Evolutionary conservation across 225 moss, liverwort and hornwort species (phyloP), one percentile per base, ranked within the genome.

Genomic region (Marchantia polymorpha): DNA sequence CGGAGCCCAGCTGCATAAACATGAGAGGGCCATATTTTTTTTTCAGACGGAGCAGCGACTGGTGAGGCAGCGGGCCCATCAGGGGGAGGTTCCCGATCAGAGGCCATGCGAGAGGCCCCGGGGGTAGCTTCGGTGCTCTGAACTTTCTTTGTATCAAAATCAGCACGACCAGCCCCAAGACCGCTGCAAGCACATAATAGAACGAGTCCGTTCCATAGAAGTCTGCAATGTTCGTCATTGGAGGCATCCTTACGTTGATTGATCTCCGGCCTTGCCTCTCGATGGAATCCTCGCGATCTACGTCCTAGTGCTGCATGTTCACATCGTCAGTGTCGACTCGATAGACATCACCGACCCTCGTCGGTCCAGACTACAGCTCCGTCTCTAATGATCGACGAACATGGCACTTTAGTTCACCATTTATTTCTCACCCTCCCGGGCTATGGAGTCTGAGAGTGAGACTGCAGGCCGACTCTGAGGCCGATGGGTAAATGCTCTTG

Each of bases 1-100:
- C 31, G 25, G 83, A 82, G 0, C 89, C 89, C 6, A 87, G 52
- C 13, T 77, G 48, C 54, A 89, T 60, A 67, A 77, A 85, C 83
- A 89, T 84, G 22, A 89, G 50, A 1, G 87, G 87, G 3, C 87
- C 89, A 52, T 87, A 89, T 27, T 67, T 79, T 51, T 83, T 80
- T 3, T 79, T 60, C 16, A 87, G 65, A 7, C 66, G 27, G 10
- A 16, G 5, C 64, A 85, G 47, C 23, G 61, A 52, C 19, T 15
- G 39, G 49, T 82, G 85, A 9, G 82, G 79, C 51, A 70, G 69
- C 0, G 53, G 14, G 0, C 82, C 82, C 48, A 85, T 29, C 0
- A 47, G 16, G 0, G 58, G 74, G 47, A 85, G 74, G 48, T 49
- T 66, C 7, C 85, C 85, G 2, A 85, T 17, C 10, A 85, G 3